phyloP scores from a whole-genome alignment of 2,329 filamentous ascomycete species.

The Trichoderma gracile region DNA sequence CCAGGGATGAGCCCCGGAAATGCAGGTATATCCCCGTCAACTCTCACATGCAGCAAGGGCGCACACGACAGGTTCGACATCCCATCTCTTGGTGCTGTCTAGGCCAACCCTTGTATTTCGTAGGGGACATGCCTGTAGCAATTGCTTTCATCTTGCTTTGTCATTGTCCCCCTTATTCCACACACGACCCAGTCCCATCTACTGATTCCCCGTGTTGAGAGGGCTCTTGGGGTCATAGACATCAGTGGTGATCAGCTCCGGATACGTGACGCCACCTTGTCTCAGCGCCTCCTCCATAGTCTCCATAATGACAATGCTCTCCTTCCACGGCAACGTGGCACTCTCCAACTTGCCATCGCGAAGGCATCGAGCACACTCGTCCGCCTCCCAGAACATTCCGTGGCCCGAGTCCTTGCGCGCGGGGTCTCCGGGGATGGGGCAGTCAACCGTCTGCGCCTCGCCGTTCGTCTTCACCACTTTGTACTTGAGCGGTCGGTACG shows the following conservation, averaged over 20 bases:
- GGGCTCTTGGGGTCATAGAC: slow-evolving; percentile 61
- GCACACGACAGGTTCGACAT: neutral
- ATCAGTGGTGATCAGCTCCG: slow-evolving; percentile 57
- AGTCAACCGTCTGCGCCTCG: slow-evolving; percentile 53
- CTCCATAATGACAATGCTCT: slow-evolving; percentile 86
- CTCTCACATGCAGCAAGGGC: neutral
- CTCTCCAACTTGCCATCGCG: slow-evolving; percentile 78
- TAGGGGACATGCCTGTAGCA: neutral
- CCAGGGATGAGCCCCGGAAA: neutral
- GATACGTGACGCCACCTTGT: slow-evolving; percentile 56
- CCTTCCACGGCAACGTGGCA: slow-evolving; percentile 66
- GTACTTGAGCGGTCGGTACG: slow-evolving; percentile 68
- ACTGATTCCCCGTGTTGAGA: slow-evolving; percentile 57
- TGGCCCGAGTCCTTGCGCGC: slow-evolving; percentile 59
- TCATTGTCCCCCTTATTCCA: neutral
- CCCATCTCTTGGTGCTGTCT: neutral
- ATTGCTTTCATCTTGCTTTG: neutral
- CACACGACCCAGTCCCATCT: slow-evolving; percentile 7
- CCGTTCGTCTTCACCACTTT: slow-evolving; percentile 59
- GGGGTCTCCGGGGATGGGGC: slow-evolving; percentile 54
- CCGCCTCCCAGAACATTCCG: slow-evolving; percentile 88
- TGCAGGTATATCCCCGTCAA: neutral
- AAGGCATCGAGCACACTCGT: slow-evolving; percentile 73
- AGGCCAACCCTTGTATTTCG: neutral
- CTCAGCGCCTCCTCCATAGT: slow-evolving; percentile 58